Conservation (phyloP, 2,329 filamentous ascomycete genomes). For the Aspergillus sp. region DNA sequence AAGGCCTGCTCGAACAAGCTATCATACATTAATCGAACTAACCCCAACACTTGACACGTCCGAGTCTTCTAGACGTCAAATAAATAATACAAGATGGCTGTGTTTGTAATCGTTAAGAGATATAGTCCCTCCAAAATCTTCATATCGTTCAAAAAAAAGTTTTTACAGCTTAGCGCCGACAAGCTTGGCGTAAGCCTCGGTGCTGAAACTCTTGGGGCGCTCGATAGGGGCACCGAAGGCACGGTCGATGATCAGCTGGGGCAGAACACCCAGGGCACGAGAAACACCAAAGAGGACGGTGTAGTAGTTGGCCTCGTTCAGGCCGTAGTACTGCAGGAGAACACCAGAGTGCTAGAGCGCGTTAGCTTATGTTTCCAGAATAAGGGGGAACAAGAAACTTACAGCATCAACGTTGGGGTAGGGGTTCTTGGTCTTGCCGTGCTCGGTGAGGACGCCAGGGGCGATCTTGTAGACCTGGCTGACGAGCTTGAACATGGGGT, state of each 20-base stretch:
- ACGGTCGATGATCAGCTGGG: slow-evolving; percentile 99
- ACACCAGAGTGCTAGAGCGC: slow-evolving; percentile 80
- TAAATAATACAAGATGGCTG: slow-evolving; percentile 30
- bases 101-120: slow-evolving; percentile 27
- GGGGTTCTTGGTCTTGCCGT: slow-evolving; percentile 99
- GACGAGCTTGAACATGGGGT: slow-evolving; percentile 99
- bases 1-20: slow-evolving; percentile 45
- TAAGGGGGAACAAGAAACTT: slow-evolving; percentile 30
- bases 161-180: slow-evolving; percentile 85
- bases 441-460: slow-evolving; percentile 94
- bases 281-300: slow-evolving; percentile 99
- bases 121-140: slow-evolving; percentile 17
- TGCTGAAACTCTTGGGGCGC: slow-evolving; percentile 98
- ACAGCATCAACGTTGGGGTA: slow-evolving; percentile 95
- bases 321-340: slow-evolving; percentile 98
- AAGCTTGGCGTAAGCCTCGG: slow-evolving; percentile 93
- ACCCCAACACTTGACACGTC: slow-evolving; percentile 37
- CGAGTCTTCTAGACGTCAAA: slow-evolving; percentile 23
- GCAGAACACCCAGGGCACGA: slow-evolving; percentile 95
- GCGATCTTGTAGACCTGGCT: slow-evolving; percentile 99
- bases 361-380: slow-evolving; percentile 18
- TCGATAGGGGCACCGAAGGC: slow-evolving; percentile 96
- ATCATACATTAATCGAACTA: slow-evolving; percentile 45
- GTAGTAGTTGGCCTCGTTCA: slow-evolving; percentile 99
- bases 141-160: slow-evolving; percentile 19